Evolutionary conservation across 2,329 filamentous ascomycete genomes (phyloP).

Genomic region (Fusarium nematophilum): DNA sequence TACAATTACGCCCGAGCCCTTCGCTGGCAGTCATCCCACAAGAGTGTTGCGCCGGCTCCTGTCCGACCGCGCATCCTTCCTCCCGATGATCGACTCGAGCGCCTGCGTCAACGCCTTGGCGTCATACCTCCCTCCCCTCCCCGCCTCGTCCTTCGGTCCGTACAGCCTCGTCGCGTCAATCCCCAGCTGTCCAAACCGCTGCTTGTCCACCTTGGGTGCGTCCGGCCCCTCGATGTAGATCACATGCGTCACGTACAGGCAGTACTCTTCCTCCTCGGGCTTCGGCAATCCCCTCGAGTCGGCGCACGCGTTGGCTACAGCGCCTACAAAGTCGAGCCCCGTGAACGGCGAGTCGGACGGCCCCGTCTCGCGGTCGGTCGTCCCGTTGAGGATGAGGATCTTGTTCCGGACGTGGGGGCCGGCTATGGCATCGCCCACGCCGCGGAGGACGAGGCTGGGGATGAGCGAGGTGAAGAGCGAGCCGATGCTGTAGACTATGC

Average conservation of each 20-base stretch:
- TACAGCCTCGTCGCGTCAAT: constrained; percentile 84
- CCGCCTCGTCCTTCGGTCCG: constrained; percentile 66
- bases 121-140: constrained; percentile 74
- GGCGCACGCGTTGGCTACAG: constrained; percentile 79
- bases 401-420: constrained; percentile 68
- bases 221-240: constrained; percentile 80
- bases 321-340: constrained; percentile 83
- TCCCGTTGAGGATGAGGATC: constrained; percentile 87
- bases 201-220: constrained; percentile 77
- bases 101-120: constrained; percentile 78
- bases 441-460: constrained; percentile 80
- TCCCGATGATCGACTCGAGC: constrained; percentile 80
- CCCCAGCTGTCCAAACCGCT: constrained; percentile 71
- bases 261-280: constrained; percentile 61
- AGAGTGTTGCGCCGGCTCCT: constrained; percentile 59
- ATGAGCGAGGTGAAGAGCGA: constrained; percentile 91
- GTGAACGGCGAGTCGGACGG: constrained; percentile 73
- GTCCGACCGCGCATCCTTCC: constrained; percentile 51
- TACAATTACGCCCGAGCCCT: too few species aligned
- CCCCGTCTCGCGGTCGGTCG: constrained; percentile 86
- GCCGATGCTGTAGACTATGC: constrained; percentile 92
- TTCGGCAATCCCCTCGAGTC: constrained; percentile 68
- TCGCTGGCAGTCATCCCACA: constrained; percentile 46
- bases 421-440: constrained; percentile 72
- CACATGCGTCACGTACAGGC: constrained; percentile 83